A percentile compares a stretch with the other conserved stretches of the same genome.
Conservation (phyloP, 1,139 yeast species). For the Kodamaea sp. region DNA sequence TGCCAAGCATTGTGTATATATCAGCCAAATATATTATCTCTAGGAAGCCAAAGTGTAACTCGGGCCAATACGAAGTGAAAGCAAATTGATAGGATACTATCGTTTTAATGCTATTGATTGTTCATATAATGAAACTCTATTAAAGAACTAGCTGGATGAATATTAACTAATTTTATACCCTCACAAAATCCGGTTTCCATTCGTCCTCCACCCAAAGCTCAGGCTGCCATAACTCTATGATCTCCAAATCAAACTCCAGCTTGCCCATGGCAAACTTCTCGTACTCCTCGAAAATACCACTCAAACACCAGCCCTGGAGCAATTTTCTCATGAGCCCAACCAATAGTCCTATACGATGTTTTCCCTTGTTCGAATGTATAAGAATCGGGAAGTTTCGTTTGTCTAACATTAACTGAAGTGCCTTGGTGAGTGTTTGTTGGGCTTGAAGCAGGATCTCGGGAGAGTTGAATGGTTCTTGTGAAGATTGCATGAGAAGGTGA, state of each 20-base stretch:
- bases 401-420: constrained; percentile 66
- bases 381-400: constrained; percentile 79
- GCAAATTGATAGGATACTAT: no score
- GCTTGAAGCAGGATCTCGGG: constrained; percentile 42
- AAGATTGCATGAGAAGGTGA: constrained; percentile 65
- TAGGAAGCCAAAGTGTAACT: no score
- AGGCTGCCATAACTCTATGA: constrained; percentile 51
- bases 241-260: constrained; percentile 86
- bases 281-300: constrained; percentile 93
- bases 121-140: not conserved
- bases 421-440: constrained; percentile 54
- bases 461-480: constrained; percentile 74
- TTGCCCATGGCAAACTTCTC: constrained; percentile 91
- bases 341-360: constrained; percentile 88
- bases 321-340: constrained; percentile 85
- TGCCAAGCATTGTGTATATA: no score
- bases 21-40: no score
- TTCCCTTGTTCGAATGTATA: constrained; percentile 92
- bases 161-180: no score
- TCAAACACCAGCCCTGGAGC: constrained; percentile 89
- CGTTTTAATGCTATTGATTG: not conserved
- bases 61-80: no score
- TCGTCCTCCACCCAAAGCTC: constrained; percentile 36
- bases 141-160: no score
- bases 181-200: constrained; percentile 38